phyloP scores from a whole-genome alignment of 2,329 filamentous ascomycete species.

The Emydomyces testavorans region DNA sequence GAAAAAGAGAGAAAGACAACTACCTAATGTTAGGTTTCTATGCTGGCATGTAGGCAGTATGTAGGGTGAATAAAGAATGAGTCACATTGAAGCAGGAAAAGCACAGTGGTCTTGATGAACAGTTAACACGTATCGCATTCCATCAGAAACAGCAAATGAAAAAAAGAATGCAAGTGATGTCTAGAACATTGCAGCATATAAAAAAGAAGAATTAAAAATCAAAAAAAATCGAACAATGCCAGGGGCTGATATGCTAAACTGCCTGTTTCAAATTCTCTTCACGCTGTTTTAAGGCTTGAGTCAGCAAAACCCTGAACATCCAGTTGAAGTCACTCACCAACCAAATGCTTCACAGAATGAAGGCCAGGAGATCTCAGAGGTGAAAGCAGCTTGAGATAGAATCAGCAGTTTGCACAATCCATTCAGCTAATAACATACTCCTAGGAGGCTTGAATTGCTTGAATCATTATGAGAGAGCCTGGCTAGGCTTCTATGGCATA shows the following conservation, averaged over 20 bases:
- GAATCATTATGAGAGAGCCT: too few relatives aligned
- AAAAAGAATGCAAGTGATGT: neutral
- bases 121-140: too few relatives aligned
- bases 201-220: neutral
- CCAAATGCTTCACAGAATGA: neutral
- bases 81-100: neutral
- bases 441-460: too few relatives aligned
- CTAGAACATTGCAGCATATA: neutral
- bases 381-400: neutral
- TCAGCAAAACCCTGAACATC: neutral
- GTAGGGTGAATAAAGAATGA: neutral
- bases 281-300: slow-evolving; percentile 1
- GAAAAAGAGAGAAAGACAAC: too few relatives aligned
- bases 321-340: neutral
- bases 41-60: neutral
- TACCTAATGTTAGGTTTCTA: too few relatives aligned
- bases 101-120: too few relatives aligned
- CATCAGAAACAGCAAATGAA: neutral
- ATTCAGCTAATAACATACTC: too few relatives aligned
- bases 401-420: neutral
- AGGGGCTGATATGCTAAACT: neutral
- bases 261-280: neutral
- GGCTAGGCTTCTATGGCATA: neutral
- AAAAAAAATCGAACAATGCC: neutral
- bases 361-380: neutral